Evolutionary conservation across 78 protist species (phyloP).

Genomic region (Isochrysis galbana): DNA sequence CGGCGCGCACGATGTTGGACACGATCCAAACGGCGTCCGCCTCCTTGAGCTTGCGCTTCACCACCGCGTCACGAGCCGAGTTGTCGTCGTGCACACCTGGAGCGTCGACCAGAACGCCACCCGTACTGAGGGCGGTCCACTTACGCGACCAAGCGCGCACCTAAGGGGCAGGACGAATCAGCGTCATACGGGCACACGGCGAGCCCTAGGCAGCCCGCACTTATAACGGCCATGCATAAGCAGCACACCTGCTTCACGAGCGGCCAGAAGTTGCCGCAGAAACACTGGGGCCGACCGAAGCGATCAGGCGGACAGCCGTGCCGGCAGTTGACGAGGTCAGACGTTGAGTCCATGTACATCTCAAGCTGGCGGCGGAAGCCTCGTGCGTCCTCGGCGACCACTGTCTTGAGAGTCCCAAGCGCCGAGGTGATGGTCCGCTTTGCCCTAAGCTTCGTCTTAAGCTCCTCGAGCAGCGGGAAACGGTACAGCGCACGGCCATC

Average conservation of each 20-base stretch:
- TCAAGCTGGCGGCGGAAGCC: background rate
- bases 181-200: no score
- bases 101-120: conserved; percentile 11
- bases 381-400: background rate
- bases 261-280: conserved; percentile 18
- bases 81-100: conserved; percentile 22
- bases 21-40: conserved; percentile 6
- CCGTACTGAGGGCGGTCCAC: background rate
- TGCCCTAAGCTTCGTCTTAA: background rate
- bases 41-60: background rate
- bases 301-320: background rate
- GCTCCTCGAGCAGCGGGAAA: background rate
- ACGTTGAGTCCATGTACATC: conserved; percentile 11
- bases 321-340: background rate
- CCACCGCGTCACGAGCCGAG: conserved; percentile 7
- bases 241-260: background rate
- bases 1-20: conserved; percentile 26
- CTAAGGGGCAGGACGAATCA: no score
- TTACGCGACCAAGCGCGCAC: background rate
- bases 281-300: background rate
- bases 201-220: no score
- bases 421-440: background rate
- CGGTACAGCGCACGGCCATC: background rate
- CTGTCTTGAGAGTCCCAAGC: background rate
- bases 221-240: no score